Evolutionary conservation across 1,139 yeast species (phyloP).

Genomic region (Arxiozyma bovina): DNA sequence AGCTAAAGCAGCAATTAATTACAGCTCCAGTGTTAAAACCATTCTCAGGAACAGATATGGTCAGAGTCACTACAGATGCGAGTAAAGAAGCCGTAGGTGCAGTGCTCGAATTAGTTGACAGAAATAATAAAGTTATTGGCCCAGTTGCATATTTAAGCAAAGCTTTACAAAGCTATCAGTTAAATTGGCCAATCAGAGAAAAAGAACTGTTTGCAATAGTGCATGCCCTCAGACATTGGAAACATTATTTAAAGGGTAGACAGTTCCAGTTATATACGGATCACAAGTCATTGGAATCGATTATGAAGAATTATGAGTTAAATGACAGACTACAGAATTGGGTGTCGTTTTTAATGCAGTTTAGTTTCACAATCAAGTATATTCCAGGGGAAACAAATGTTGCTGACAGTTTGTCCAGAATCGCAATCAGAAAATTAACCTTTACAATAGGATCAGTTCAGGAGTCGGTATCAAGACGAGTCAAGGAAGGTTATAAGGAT

Average conservation of each 20-base stretch:
- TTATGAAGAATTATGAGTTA: background rate
- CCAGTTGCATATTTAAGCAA: background rate
- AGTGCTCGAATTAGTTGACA: background rate
- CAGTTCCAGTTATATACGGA: background rate
- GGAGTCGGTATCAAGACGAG: background rate
- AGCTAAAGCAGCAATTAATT: too few species aligned
- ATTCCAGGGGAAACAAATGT: background rate
- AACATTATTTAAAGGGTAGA: slow-evolving; percentile 1
- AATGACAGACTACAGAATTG: background rate
- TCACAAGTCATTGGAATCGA: background rate
- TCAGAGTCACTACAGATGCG: too few species aligned
- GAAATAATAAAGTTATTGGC: background rate
- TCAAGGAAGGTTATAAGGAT: background rate
- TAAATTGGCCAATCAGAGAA: background rate
- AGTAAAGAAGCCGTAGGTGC: too few species aligned
- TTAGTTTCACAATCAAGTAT: background rate
- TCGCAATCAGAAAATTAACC: background rate
- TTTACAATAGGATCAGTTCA: background rate
- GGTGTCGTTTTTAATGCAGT: background rate
- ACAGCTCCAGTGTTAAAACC: too few species aligned
- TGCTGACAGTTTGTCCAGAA: background rate
- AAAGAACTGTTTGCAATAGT: background rate
- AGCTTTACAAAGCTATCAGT: background rate
- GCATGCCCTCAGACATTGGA: background rate
- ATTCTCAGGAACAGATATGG: too few species aligned